These are phyloP conservation scores for Paratinospora sagittata DNA, from an alignment of 164 flowering plant species.

Conservation along the genomic window DNA sequence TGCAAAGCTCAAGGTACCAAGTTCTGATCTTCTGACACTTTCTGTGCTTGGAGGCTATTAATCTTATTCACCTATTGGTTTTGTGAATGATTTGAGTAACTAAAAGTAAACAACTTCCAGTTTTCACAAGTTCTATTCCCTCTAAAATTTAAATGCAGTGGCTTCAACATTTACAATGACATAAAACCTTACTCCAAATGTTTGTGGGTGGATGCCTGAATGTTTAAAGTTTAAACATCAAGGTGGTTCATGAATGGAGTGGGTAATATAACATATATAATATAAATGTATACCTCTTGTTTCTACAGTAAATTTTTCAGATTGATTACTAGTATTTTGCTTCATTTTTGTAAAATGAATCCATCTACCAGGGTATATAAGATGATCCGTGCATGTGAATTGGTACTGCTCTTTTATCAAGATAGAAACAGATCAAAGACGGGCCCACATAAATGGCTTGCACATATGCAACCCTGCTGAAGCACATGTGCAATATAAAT, in stretches of 20 bases:
- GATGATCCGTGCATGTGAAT: background rate
- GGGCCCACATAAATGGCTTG: background rate
- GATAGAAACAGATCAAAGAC: background rate
- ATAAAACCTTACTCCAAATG: too few relatives aligned
- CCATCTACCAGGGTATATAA: background rate
- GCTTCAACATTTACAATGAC: too few relatives aligned
- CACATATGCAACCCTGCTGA: background rate
- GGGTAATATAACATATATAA: background rate
- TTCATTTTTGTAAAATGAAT: background rate
- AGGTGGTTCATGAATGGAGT: background rate
- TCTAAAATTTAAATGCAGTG: too few relatives aligned
- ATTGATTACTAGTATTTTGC: too few relatives aligned
- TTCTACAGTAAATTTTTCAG: too few relatives aligned
- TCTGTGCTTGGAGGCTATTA: background rate
- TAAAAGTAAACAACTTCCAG: too few relatives aligned
- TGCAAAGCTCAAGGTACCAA: conserved; percentile 80
- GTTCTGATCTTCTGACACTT: background rate
- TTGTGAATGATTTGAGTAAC: background rate
- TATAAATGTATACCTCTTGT: background rate
- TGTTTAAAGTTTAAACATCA: background rate
- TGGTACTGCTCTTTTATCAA: background rate
- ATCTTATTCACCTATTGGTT: background rate
- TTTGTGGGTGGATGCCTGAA: too few relatives aligned
- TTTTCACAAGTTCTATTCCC: too few relatives aligned
- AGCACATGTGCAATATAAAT: background rate